Evolutionary conservation across 495 filamentous ascomycete genomes (phyloP), one percentile per base, ranked within the genome.

Genomic region (Penicillium parvum): DNA sequence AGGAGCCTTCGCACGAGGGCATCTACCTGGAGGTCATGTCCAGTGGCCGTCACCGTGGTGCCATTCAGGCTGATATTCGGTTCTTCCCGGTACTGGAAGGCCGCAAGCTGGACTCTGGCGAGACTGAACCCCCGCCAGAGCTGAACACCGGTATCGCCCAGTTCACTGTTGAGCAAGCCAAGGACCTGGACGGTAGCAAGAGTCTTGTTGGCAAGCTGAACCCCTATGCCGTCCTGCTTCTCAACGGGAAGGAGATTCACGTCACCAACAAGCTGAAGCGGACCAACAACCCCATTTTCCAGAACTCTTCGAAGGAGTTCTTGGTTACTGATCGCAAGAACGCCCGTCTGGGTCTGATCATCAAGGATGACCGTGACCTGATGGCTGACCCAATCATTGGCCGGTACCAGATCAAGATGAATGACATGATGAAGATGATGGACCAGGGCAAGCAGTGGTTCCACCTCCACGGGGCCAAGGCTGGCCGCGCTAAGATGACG

Each of bases 391-490:
- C 86, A 22, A 75, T 90, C 23, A 58, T 99, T 20, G 92, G 94
- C 34, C 86, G 79, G 12, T 95, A 95, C 60, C 90, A 96, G 56
- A 92, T 99, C 62, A 91, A 88, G 69, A 69, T 97, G 20, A 84
- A 95, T 40, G 90, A 96, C 50, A 85, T 99, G 82, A 64, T 96
- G 11, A 85, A 91, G 43, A 73, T 90, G 65, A 90, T 88, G 81
- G 80, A 80, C 39, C 94, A 94, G 65, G 92, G 92, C 18, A 85
- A 92, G 47, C 87, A 96, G 48, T 99, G 92, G 92, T 97, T 90
- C 72, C 85, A 90, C 40, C 77, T 99, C 18, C 75, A 83, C 43
- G 86, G 85, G 3, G 82, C 76, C 28, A 90, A 89, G 63, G 82
- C 79, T 14, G 92, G 94, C 14, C 84, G 88, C 41, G 88, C 78